Percentiles rank a stretch among this genome's conserved stretches.
Conservation (phyloP, 1,139 yeast species). For the Pneumocystis carinii region DNA sequence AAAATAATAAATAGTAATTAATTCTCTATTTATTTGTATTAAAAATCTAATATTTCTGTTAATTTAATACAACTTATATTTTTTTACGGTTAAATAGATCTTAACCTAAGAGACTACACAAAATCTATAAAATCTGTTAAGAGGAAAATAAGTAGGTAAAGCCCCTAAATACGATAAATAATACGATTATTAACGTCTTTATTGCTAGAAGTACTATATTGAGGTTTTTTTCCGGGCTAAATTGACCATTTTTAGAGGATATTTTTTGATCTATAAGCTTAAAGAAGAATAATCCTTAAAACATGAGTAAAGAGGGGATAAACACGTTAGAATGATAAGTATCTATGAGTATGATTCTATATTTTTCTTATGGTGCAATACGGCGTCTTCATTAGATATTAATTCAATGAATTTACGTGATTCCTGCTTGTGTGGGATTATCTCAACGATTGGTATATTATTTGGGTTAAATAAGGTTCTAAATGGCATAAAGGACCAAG, state of each 20-base stretch:
- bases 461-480: neutral
- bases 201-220: too few species aligned
- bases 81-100: too few species aligned
- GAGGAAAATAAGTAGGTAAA: too few species aligned
- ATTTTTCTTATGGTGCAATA: neutral
- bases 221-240: too few species aligned
- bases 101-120: too few species aligned
- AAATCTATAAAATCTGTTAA: too few species aligned
- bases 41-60: too few species aligned
- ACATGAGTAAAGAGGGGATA: neutral
- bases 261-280: neutral
- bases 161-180: too few species aligned
- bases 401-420: neutral
- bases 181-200: too few species aligned
- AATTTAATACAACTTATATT: too few species aligned
- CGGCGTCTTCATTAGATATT: neutral
- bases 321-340: neutral
- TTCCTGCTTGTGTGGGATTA: neutral
- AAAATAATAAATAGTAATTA: too few species aligned
- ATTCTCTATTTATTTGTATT: too few species aligned
- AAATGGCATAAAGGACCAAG: constrained; percentile 48
- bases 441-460: neutral
- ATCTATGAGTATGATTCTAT: neutral
- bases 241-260: neutral
- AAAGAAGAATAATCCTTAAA: neutral